These are phyloP conservation scores for Myxozyma neglecta DNA, from an alignment of 805 yeast genomes.

Conservation along the genomic window DNA sequence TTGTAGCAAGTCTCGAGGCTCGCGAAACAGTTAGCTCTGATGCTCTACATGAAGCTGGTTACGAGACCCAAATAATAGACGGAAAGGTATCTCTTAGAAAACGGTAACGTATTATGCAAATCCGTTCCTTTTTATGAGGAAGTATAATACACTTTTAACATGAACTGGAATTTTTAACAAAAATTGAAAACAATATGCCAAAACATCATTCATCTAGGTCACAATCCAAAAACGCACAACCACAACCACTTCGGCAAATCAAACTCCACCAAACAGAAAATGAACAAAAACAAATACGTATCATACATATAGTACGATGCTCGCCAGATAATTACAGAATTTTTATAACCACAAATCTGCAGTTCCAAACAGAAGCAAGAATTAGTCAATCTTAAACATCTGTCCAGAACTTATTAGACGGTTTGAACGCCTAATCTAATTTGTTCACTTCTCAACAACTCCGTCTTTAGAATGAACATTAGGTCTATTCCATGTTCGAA, in stretches of 20 bases:
- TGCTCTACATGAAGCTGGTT: slow-evolving; percentile 51
- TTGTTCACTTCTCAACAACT: background rate
- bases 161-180: no score
- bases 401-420: no score
- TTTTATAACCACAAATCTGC: background rate
- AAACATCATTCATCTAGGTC: background rate
- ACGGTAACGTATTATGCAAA: background rate
- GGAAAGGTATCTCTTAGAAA: slow-evolving; percentile 64
- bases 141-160: background rate
- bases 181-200: background rate
- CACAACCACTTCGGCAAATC: background rate
- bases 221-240: background rate
- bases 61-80: slow-evolving; percentile 58
- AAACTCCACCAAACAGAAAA: background rate
- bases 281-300: background rate
- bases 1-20: slow-evolving; percentile 79
- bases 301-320: background rate
- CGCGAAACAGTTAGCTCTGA: slow-evolving; percentile 60
- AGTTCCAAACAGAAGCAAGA: no score
- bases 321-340: background rate
- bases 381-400: no score
- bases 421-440: no score
- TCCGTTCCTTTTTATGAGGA: background rate
- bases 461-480: slow-evolving; percentile 18
- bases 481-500: slow-evolving; percentile 33